phyloP scores from a whole-genome alignment of 257 asterid genomes.

The Handroanthus guayacan region DNA sequence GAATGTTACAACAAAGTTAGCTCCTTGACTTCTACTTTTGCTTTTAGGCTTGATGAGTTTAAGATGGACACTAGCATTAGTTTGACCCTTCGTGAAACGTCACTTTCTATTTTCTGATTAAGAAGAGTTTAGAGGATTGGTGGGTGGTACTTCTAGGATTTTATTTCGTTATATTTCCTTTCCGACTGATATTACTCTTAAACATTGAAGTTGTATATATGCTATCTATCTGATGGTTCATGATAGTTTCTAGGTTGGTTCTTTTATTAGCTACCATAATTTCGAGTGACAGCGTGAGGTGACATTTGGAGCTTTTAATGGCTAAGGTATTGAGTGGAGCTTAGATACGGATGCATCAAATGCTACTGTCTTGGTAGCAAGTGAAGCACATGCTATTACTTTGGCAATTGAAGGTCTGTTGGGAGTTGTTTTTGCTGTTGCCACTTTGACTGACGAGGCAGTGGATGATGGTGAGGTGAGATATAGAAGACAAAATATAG shows the following conservation, averaged over 20 bases:
- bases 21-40: conserved; percentile 26
- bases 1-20: conserved; percentile 7
- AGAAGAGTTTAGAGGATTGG: conserved; percentile 5
- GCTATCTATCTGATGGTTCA: conserved; percentile 24
- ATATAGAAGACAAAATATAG: conserved; percentile 14
- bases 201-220: conserved; percentile 17
- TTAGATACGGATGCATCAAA: conserved; percentile 97
- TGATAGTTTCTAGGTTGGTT: conserved; percentile 20
- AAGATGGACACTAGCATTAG: conserved; percentile 1
- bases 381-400: conserved; percentile 98
- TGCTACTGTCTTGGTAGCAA: conserved; percentile 95
- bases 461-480: conserved; percentile 95
- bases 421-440: conserved; percentile 95
- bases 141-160: conserved; percentile 11
- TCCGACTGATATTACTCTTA: conserved; percentile 22
- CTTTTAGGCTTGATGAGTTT: background rate
- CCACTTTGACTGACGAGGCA: conserved; percentile 98
- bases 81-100: conserved; percentile 22
- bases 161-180: conserved; percentile 8
- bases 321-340: conserved; percentile 97
- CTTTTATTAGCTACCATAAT: conserved; percentile 22
- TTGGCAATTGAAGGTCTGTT: conserved; percentile 95
- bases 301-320: conserved; percentile 32
- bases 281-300: conserved; percentile 32
- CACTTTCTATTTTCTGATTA: conserved; percentile 19